Percentiles rank a stretch among this genome's conserved stretches.
phyloP scores from a whole-genome alignment of 2,329 filamentous ascomycete species.

The Cladosporium sp. region DNA sequence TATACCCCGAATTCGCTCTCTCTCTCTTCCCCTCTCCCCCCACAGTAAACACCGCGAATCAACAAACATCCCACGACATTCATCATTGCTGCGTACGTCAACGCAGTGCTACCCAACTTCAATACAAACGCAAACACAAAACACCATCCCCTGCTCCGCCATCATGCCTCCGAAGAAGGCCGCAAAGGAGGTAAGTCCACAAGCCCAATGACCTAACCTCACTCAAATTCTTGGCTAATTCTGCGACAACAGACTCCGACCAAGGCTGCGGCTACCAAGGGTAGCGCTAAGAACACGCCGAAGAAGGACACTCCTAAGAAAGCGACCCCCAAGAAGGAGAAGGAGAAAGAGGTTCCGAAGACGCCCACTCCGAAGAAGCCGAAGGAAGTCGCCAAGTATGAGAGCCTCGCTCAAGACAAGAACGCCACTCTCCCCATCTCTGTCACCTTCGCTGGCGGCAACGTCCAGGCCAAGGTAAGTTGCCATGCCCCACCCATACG shows the following conservation, averaged over 20 bases:
- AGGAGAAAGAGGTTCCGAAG: not conserved
- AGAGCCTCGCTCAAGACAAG: slow-evolving; percentile 15
- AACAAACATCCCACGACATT: no score
- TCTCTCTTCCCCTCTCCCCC: no score
- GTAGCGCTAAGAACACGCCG: slow-evolving; percentile 17
- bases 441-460: slow-evolving; percentile 22
- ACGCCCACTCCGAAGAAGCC: slow-evolving; percentile 16
- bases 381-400: slow-evolving; percentile 15
- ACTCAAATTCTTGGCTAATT: no score
- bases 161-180: slow-evolving; percentile 24
- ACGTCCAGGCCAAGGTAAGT: slow-evolving; percentile 17
- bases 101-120: not conserved
- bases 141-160: not conserved
- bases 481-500: no score
- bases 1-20: no score
- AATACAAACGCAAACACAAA: not conserved
- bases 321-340: slow-evolving; percentile 13
- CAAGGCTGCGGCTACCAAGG: slow-evolving; percentile 11
- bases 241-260: slow-evolving; percentile 2
- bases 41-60: no score
- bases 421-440: slow-evolving; percentile 21
- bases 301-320: slow-evolving; percentile 16
- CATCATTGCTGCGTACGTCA: no score
- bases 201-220: no score
- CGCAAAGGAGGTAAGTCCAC: slow-evolving; percentile 7